Evolutionary conservation across 179 eudicot genomes (phyloP), one percentile per base, ranked within the genome.

Genomic region (Amaranthus tricolor): DNA sequence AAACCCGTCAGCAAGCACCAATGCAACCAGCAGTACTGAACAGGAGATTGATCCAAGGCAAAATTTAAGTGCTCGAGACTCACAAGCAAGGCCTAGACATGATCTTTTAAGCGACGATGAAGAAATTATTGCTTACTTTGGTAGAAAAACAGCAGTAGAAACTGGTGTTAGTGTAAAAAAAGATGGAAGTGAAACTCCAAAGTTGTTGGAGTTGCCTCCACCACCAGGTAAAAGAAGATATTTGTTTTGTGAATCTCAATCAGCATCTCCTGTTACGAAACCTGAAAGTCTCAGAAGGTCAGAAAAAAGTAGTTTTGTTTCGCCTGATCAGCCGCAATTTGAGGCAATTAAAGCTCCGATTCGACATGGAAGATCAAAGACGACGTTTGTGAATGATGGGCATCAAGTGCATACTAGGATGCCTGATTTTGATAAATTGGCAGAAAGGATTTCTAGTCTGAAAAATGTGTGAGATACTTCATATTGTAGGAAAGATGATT

Each of bases 401-500:
- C 56, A 78, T 19, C 84, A 83, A 58, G 86, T 75, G 54, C 94
- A 91, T 79, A 88, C 91, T 14, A 87, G 80, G 76, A 79, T 86
- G 76, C 97, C 93, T 0, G 89, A 88, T 49, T 91, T 84, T 54
- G 93, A 91, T 73, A 97, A 88, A 43, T 86, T 92, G 77, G 78
- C 89, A 5, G 88, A 87, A 58, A 78, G 92, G 61, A 80, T 95
- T 16, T 84, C 83, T 63, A 81, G 82, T 47, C 81, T 89, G 54
- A 84, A 74, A 77, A 78, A 72, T 74, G 48, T 63, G 24, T 72
- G 57, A 75, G 49, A 6, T 13, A 63, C 21, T 19, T n/a, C 45
- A 52, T 7, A 43, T 20, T 53, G 62, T 63, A 16, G 69, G 31
- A 13, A 49, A 16, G 31, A 53, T 9, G 56, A n/a, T 17, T 21